These are phyloP conservation scores for Hyphopichia pseudoburtonii DNA, from an alignment of 1,139 yeast genomes.

Conservation along the genomic window DNA sequence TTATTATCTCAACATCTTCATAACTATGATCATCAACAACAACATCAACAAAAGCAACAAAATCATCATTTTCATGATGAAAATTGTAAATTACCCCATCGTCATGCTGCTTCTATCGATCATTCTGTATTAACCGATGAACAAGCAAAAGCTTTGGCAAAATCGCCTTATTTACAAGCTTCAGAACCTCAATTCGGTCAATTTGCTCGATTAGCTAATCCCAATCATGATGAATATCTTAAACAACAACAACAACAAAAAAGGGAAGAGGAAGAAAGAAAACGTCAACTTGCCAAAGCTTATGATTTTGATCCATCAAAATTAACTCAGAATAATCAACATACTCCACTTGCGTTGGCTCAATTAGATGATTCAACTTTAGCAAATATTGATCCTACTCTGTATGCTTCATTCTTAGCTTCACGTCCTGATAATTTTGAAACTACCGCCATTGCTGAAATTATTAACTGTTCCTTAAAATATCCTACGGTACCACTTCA, in stretches of 20 bases:
- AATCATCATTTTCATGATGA: slow-evolving; percentile 24
- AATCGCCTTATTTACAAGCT: slow-evolving; percentile 54
- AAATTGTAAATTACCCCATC: slow-evolving; percentile 36
- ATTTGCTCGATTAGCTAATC: slow-evolving; percentile 47
- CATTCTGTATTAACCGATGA: slow-evolving; percentile 42
- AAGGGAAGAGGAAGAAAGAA: slow-evolving; percentile 6
- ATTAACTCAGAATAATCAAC: slow-evolving; percentile 10
- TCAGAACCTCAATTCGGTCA: slow-evolving; percentile 58
- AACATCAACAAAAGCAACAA: slow-evolving; percentile 1
- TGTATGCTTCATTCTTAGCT: slow-evolving; percentile 71
- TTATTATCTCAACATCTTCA: slow-evolving; percentile 20
- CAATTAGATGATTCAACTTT: slow-evolving; percentile 43
- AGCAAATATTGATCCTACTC: slow-evolving; percentile 57
- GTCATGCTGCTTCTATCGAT: slow-evolving; percentile 40
- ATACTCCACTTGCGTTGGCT: slow-evolving; percentile 45
- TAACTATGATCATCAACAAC: neutral
- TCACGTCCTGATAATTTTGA: slow-evolving; percentile 90
- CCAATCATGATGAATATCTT: slow-evolving; percentile 13
- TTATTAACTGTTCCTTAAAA: slow-evolving; percentile 60
- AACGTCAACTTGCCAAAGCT: slow-evolving; percentile 17
- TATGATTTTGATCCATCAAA: slow-evolving; percentile 7
- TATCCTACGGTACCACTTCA: slow-evolving; percentile 73
- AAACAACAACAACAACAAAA: slow-evolving; percentile 7
- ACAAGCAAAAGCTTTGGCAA: slow-evolving; percentile 54
- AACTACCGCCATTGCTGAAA: slow-evolving; percentile 73